These are phyloP conservation scores for Chlorella variabilis DNA, from an alignment of 163 green algal species.

Conservation along the genomic window DNA sequence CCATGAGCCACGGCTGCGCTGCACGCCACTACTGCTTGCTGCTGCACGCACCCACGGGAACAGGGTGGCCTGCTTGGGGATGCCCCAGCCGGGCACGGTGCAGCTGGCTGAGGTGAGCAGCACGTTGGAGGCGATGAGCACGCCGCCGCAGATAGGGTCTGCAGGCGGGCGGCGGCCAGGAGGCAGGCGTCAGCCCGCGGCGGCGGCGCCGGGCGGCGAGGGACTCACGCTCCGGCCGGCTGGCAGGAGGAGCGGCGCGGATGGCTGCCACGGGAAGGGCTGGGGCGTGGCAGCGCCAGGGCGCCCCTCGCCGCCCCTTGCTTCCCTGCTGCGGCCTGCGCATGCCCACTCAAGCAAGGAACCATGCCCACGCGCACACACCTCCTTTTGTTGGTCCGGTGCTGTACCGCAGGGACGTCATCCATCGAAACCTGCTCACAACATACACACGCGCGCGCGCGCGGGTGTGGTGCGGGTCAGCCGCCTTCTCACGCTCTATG, in stretches of 20 bases:
- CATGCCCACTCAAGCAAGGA: not conserved
- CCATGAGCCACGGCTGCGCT: no score
- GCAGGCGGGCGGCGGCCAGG: not conserved
- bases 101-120: conserved; percentile 4
- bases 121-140: not conserved
- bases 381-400: not conserved
- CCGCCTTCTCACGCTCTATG: no score
- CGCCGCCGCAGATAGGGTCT: not conserved
- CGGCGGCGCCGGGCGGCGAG: no score
- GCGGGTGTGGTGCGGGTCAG: no score
- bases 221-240: no score
- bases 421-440: not conserved
- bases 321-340: no score
- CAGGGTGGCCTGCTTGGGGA: not conserved
- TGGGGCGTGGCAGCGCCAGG: no score
- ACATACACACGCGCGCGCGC: no score
- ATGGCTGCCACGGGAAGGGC: no score
- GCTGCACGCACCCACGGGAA: not conserved
- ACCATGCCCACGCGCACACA: not conserved
- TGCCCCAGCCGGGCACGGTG: not conserved
- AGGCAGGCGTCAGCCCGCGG: not conserved
- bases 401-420: not conserved
- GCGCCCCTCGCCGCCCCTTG: no score
- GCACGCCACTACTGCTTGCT: not conserved
- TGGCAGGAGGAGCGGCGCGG: no score